Evolutionary conservation across 2,329 filamentous ascomycete genomes (phyloP).

Genomic region (Orbilia quercus): DNA sequence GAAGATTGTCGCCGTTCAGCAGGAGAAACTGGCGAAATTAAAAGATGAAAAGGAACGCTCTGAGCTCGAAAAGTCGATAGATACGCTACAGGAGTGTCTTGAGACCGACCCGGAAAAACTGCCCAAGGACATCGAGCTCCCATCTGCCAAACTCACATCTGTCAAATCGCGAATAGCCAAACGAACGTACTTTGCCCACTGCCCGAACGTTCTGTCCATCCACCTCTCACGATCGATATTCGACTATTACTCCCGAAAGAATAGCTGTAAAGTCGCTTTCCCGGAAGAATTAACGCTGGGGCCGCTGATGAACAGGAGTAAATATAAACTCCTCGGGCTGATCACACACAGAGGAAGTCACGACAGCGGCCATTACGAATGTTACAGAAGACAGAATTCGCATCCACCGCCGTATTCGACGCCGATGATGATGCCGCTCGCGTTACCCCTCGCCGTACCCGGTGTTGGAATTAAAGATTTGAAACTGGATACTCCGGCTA

Average conservation of each 20-base stretch:
- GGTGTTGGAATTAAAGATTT: conserved; percentile 6
- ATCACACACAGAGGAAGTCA: conserved; percentile 97
- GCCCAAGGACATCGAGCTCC: conserved; percentile 77
- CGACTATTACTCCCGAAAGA: conserved; percentile 86
- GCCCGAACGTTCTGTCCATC: conserved; percentile 89
- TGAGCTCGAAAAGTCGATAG: conserved; percentile 54
- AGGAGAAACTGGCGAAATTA: conserved; percentile 68
- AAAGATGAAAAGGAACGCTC: conserved; percentile 32
- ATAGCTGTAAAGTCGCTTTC: conserved; percentile 91
- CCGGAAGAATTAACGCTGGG: conserved; percentile 87
- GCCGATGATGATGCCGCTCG: conserved; percentile 69
- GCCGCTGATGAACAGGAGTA: conserved; percentile 78
- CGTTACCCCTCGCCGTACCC: conserved; percentile 65
- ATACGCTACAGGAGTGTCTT: conserved; percentile 75
- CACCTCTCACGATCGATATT: conserved; percentile 95
- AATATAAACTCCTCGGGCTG: conserved; percentile 84
- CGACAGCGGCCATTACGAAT: conserved; percentile 96
- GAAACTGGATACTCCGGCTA: conserved; percentile 1
- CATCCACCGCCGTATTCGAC: conserved; percentile 81
- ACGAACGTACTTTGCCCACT: conserved; percentile 85
- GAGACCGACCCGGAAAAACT: conserved; percentile 82
- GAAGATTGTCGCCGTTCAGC: conserved; percentile 76
- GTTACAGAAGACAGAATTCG: conserved; percentile 86
- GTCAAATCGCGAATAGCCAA: conserved; percentile 86
- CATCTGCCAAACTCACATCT: conserved; percentile 71